Base-by-base conservation (phyloP, 2,329 filamentous ascomycete species). In the Paraphoma chrysanthemicola region DNA sequence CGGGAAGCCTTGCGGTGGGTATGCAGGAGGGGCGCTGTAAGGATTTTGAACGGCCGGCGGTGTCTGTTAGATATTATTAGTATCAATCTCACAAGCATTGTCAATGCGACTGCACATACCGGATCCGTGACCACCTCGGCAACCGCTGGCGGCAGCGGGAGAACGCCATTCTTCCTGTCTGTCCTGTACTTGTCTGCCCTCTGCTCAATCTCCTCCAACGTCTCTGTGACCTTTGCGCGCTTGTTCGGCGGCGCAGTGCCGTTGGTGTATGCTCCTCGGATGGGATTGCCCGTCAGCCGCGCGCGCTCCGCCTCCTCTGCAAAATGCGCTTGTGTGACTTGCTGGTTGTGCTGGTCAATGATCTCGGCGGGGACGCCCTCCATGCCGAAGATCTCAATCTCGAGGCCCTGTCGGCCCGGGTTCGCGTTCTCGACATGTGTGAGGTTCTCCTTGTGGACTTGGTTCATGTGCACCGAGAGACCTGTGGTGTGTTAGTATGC, bases 321-420 rank as follows among this genome's bases (percentile, higher is more conserved):
- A 77, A 96, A 94, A 78, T 90, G 97, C 77, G 90, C 89, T 67
- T 91, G 86, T 62, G 93, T 87, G 73, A 98, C 92, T 69, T 91
- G 88, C 78, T 95, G 91, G 73, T 91, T 90, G 82, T 97, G 93
- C 71, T 90, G 86, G 69, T 92, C 86, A 55, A 92, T 81, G 60
- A 96, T 86, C 55, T 97, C 92, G 56, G 92, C 90, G 2, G 95
- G 95, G 38, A 98, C 92, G 72, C 95, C 95, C 77, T 97, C 93
- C 91, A 97, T 97, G 71, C 94, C 95, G 75, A 98, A 99, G 71
- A 99, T 97, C 79, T 99, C 95, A 57, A 96, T 88, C 57, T 96
- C 92, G 57, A 96, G 87, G 56, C 90, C 90, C 62, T 92, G 87
- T 60, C 95, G 88, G 70, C 94, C 94, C 0, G 91, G 89, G 3